phyloP scores from a whole-genome alignment of 768 basidiomycete species.

The Tylopilus felleus region DNA sequence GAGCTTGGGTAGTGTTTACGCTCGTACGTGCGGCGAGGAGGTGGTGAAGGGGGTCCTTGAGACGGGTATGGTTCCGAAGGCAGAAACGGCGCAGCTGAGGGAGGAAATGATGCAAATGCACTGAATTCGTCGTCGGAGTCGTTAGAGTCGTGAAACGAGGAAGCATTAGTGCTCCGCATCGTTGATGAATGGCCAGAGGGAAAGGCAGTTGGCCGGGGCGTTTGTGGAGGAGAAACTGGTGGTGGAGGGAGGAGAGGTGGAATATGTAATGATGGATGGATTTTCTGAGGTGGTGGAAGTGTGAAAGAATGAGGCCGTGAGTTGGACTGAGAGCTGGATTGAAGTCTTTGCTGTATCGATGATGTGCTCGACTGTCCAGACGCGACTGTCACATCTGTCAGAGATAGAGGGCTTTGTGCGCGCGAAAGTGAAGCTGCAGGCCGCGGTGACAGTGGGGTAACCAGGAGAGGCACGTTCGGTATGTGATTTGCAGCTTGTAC shows the following conservation, averaged over 20 bases:
- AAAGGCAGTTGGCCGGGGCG: slow-evolving; percentile 23
- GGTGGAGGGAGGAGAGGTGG: slow-evolving; percentile 33
- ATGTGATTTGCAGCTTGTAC: neutral
- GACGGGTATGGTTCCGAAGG: slow-evolving; percentile 6
- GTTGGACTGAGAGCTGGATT: slow-evolving; percentile 18
- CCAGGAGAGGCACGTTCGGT: slow-evolving; percentile 12
- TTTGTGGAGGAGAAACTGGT: slow-evolving; percentile 29
- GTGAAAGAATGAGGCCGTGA: slow-evolving; percentile 19
- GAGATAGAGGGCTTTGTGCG: slow-evolving; percentile 13
- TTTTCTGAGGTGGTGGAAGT: slow-evolving; percentile 24
- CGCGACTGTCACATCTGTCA: neutral
- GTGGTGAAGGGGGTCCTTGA: slow-evolving; percentile 24
- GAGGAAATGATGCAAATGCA: slow-evolving; percentile 41
- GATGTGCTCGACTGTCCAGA: slow-evolving; percentile 1
- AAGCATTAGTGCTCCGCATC: neutral
- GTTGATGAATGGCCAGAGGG: slow-evolving; percentile 10
- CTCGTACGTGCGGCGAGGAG: slow-evolving; percentile 25
- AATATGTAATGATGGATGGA: slow-evolving; percentile 21
- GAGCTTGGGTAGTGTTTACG: slow-evolving; percentile 21
- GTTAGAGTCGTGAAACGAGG: slow-evolving; percentile 18
- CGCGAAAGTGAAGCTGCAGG: slow-evolving; percentile 23
- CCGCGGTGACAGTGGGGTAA: slow-evolving; percentile 30
- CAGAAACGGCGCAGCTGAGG: slow-evolving; percentile 8
- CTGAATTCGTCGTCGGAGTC: slow-evolving; percentile 50
- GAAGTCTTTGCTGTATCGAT: slow-evolving; percentile 13